A percentile compares a stretch with the other conserved stretches of the same genome.
These are phyloP conservation scores for Fabrea salina DNA, from an alignment of 169 alveolate genomes.

Conservation along the genomic window DNA sequence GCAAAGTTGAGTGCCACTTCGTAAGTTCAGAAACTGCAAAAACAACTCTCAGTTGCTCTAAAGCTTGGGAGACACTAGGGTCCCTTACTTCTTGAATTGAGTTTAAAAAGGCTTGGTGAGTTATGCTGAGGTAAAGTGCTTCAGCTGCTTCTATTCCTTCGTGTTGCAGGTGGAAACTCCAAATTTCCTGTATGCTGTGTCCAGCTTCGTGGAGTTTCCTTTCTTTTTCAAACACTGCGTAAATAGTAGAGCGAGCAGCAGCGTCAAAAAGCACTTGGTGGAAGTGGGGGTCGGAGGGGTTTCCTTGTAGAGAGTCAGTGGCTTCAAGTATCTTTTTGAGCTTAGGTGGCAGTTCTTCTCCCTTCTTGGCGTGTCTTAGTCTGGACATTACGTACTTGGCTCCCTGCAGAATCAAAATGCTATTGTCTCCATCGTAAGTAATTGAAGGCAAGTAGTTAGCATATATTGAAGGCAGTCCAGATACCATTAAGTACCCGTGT, in stretches of 20 bases:
- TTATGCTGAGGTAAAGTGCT: not conserved
- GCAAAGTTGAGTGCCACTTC: not conserved
- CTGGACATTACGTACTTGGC: not conserved
- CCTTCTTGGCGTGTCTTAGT: not conserved
- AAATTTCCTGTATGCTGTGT: not conserved
- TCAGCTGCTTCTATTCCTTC: slow-evolving; percentile 31
- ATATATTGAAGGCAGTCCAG: not conserved
- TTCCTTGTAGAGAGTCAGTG: too few species aligned
- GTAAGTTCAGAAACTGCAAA: not conserved
- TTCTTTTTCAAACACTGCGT: not conserved
- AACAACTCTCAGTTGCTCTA: slow-evolving; percentile 2
- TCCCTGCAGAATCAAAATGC: slow-evolving; percentile 45
- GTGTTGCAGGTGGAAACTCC: slow-evolving; percentile 4
- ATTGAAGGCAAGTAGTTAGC: slow-evolving; percentile 15
- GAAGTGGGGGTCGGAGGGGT: not conserved
- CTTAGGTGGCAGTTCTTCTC: too few species aligned
- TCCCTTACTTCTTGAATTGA: not conserved
- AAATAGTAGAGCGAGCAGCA: not conserved
- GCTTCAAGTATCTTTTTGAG: too few species aligned
- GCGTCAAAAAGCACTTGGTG: slow-evolving; percentile 18
- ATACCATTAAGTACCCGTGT: slow-evolving; percentile 39
- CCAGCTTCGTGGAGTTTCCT: not conserved
- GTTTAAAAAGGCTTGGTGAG: not conserved
- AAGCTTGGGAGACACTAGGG: not conserved
- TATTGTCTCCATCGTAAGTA: slow-evolving; percentile 64